These are phyloP conservation scores for Colletotrichum sp. DNA, from an alignment of 2,329 filamentous ascomycete species.

Conservation along the genomic window DNA sequence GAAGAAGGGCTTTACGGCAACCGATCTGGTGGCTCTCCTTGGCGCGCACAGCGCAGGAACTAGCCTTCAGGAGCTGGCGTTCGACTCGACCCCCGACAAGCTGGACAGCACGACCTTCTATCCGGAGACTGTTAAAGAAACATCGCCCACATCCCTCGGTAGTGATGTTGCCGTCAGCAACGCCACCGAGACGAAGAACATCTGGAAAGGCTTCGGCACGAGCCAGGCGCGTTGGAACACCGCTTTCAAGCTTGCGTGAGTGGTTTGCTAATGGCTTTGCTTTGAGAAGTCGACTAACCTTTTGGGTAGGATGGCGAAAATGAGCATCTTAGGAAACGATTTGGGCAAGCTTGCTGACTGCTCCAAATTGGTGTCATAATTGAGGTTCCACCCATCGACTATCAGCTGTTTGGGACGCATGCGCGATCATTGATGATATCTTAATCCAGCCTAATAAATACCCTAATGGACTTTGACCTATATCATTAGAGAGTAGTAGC, in stretches of 20 bases:
- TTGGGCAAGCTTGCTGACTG: conserved; percentile 3
- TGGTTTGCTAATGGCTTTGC: neutral
- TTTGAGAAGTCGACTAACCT: neutral
- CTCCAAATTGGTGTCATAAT: neutral
- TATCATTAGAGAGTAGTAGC: neutral
- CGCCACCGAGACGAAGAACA: neutral
- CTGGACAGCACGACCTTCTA: conserved; percentile 8
- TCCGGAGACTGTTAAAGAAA: neutral
- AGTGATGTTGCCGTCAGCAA: neutral
- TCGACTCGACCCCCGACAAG: conserved; percentile 5
- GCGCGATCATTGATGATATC: neutral
- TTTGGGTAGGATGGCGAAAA: neutral
- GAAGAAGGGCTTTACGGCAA: neutral
- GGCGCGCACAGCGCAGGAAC: neutral
- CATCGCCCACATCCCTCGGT: neutral
- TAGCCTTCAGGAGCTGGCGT: neutral
- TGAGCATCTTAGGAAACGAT: conserved; percentile 10
- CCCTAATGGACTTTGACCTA: neutral
- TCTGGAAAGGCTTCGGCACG: neutral
- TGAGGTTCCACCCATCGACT: fast-evolving
- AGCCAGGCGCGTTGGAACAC: neutral
- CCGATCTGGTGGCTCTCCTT: conserved; percentile 1
- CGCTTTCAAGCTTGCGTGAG: conserved; percentile 9
- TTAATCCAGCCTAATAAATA: neutral
- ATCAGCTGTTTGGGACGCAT: fast-evolving